phyloP scores from a whole-genome alignment of 805 yeast species.

The Clavispora vitiphila region DNA sequence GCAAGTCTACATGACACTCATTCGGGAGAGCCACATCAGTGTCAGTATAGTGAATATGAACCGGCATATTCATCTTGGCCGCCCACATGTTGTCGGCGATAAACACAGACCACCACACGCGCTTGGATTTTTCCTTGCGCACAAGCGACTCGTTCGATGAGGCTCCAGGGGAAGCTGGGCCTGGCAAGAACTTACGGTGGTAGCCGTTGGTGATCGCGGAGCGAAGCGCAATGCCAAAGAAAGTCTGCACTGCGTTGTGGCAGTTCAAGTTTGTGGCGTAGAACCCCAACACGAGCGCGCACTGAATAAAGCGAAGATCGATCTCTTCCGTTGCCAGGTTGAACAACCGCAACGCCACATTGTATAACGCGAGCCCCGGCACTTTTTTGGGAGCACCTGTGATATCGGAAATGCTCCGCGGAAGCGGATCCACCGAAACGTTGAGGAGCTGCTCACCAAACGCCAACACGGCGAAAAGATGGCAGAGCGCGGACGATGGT shows the following conservation, averaged over 20 bases:
- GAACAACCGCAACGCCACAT: slow-evolving; percentile 29
- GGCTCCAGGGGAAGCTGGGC: slow-evolving; percentile 3
- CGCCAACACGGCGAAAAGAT: slow-evolving; percentile 30
- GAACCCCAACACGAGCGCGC: slow-evolving; percentile 29
- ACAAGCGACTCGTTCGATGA: background rate
- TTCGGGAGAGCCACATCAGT: slow-evolving; percentile 39
- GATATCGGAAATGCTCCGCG: slow-evolving; percentile 5
- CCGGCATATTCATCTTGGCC: slow-evolving; percentile 33
- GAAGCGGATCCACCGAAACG: slow-evolving; percentile 5
- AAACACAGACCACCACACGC: slow-evolving; percentile 41
- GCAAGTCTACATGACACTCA: slow-evolving; percentile 26
- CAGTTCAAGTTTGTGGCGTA: slow-evolving; percentile 34
- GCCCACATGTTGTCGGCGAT: slow-evolving; percentile 38
- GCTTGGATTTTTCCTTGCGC: slow-evolving; percentile 26
- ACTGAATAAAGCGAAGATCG: slow-evolving; percentile 29
- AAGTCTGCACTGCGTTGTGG: slow-evolving; percentile 35
- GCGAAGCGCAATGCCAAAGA: slow-evolving; percentile 36
- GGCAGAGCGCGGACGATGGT: slow-evolving; percentile 20
- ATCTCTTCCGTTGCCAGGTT: slow-evolving; percentile 28
- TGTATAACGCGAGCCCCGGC: slow-evolving; percentile 33
- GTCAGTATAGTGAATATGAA: slow-evolving; percentile 38
- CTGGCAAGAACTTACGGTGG: slow-evolving; percentile 25
- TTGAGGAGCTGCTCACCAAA: slow-evolving; percentile 34
- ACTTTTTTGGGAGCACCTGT: slow-evolving; percentile 8
- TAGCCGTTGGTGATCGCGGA: slow-evolving; percentile 34